phyloP scores from a whole-genome alignment of 108 stramenopile genomes.

The Epipyxis sp. region DNA sequence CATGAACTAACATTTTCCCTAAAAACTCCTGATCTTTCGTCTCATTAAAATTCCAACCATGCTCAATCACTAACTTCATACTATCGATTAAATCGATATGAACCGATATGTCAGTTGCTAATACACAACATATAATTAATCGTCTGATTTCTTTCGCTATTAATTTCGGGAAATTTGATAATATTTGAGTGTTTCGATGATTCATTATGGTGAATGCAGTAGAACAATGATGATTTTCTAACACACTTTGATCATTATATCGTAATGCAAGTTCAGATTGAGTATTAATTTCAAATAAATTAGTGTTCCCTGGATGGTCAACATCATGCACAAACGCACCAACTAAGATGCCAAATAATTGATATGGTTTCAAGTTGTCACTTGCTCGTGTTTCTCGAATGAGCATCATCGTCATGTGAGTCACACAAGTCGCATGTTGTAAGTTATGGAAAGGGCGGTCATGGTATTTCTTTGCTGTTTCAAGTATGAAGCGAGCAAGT shows the following conservation, averaged over 20 bases:
- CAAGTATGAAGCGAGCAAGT: neutral
- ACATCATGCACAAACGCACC: constrained; percentile 62
- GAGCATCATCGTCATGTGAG: constrained; percentile 55
- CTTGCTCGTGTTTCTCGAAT: constrained; percentile 39
- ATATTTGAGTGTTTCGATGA: constrained; percentile 48
- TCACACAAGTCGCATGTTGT: constrained; percentile 58
- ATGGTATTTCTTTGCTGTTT: constrained; percentile 5
- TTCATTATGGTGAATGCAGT: constrained; percentile 55
- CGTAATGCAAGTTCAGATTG: constrained; percentile 56
- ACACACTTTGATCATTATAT: constrained; percentile 62
- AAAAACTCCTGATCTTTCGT: constrained; percentile 22
- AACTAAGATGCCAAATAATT: constrained; percentile 51
- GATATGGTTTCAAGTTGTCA: constrained; percentile 35
- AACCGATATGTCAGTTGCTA: constrained; percentile 46
- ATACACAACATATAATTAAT: constrained; percentile 34
- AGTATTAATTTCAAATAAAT: constrained; percentile 59
- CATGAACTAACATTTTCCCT: constrained; percentile 36
- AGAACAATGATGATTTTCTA: constrained; percentile 66
- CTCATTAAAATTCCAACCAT: constrained; percentile 20
- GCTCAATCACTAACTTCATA: neutral
- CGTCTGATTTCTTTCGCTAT: constrained; percentile 43
- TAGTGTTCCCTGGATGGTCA: constrained; percentile 66
- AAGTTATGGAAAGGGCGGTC: constrained; percentile 60
- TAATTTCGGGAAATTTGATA: constrained; percentile 39
- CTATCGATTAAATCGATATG: constrained; percentile 45